A percentile compares a stretch with the other conserved stretches of the same genome.
phyloP scores from a whole-genome alignment of 495 filamentous ascomycete species.

The Talaromyces liani region DNA sequence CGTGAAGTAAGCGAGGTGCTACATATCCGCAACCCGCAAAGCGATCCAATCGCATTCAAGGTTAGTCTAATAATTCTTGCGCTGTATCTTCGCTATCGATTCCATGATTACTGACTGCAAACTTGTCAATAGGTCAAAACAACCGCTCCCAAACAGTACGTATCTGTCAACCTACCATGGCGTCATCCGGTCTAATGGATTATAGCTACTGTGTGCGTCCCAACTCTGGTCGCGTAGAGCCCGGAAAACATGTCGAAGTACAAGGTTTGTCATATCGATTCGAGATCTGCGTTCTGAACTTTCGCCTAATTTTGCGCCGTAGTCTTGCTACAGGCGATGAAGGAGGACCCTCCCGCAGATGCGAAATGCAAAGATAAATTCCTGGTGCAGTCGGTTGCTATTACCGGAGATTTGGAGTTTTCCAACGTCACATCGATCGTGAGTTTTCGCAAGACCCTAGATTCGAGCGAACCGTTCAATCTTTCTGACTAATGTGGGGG shows the following conservation, averaged over 20 bases:
- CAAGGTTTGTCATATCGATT: constrained; percentile 55
- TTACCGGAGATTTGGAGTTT: constrained; percentile 77
- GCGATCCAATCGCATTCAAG: constrained; percentile 88
- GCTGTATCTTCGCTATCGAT: not conserved
- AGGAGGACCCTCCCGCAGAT: constrained; percentile 79
- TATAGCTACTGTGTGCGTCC: constrained; percentile 93
- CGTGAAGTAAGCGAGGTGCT: constrained; percentile 82
- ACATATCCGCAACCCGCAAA: constrained; percentile 69
- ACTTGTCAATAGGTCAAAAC: constrained; percentile 75
- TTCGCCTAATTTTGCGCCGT: constrained; percentile 13
- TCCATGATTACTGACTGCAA: constrained; percentile 3
- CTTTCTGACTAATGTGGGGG: not conserved
- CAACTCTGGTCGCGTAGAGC: constrained; percentile 91
- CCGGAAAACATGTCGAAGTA: constrained; percentile 81
- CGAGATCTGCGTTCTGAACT: not conserved
- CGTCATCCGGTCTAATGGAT: constrained; percentile 17
- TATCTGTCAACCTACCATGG: constrained; percentile 8
- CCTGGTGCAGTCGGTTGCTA: constrained; percentile 86
- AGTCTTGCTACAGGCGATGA: constrained; percentile 98
- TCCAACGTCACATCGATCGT: constrained; percentile 73
- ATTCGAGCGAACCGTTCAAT: not conserved
- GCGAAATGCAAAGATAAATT: constrained; percentile 96
- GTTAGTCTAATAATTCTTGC: constrained; percentile 39
- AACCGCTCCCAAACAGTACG: constrained; percentile 97
- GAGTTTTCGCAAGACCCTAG: constrained; percentile 22